Evolutionary conservation across 306 rosid species (phyloP).

Genomic region (Ziziphus jujuba): DNA sequence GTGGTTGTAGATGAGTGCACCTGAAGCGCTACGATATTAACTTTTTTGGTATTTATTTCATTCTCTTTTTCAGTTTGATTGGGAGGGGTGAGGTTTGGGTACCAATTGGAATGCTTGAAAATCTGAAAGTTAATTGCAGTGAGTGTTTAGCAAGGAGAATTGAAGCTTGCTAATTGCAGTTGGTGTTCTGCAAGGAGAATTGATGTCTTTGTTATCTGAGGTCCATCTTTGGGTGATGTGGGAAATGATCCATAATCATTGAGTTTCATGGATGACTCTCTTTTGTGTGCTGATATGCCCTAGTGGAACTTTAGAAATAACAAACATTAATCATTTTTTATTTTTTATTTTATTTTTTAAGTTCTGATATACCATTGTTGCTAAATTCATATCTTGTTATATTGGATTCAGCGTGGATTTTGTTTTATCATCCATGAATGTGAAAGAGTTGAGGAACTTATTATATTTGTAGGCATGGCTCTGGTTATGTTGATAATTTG

Average conservation of each 20-base stretch:
- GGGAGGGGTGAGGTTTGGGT: background rate
- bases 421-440: conserved; percentile 14
- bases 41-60: conserved; percentile 2
- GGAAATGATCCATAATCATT: background rate
- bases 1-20: conserved; percentile 39
- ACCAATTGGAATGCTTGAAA: background rate
- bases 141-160: background rate
- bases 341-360: too few relatives aligned
- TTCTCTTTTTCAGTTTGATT: background rate
- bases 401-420: conserved; percentile 6
- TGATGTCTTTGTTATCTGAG: background rate
- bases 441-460: conserved; percentile 14
- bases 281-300: background rate
- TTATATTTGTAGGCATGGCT: conserved; percentile 54
- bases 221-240: background rate
- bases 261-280: background rate
- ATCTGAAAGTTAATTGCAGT: background rate
- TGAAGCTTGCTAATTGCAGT: too few relatives aligned
- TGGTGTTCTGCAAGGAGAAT: too few relatives aligned
- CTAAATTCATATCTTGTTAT: conserved; percentile 9
- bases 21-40: conserved; percentile 50
- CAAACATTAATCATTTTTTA: background rate
- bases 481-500: conserved; percentile 48
- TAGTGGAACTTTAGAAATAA: background rate
- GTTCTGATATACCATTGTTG: background rate